A percentile compares a stretch with the other conserved stretches of the same genome.
These are phyloP conservation scores for Westerdykella ornata DNA, from an alignment of 2,329 filamentous ascomycete species.

Conservation along the genomic window DNA sequence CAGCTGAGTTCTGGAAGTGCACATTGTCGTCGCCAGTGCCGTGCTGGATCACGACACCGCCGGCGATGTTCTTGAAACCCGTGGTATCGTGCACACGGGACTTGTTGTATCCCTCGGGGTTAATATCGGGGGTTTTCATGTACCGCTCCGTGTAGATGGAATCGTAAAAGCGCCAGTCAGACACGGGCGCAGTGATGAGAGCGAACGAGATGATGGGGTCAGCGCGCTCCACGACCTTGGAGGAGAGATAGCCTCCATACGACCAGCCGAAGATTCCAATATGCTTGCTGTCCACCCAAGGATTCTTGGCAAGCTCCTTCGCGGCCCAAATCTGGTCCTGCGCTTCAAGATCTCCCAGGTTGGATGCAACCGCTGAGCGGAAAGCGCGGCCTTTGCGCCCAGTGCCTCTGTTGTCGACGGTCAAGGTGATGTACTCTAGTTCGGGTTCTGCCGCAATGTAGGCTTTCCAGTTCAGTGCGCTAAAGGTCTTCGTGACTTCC, in stretches of 20 bases:
- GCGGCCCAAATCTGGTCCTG: conserved; percentile 64
- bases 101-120: conserved; percentile 54
- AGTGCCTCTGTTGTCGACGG: conserved; percentile 62
- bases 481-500: conserved; percentile 53
- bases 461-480: conserved; percentile 51
- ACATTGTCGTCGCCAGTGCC: conserved; percentile 66
- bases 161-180: conserved; percentile 66
- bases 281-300: conserved; percentile 53
- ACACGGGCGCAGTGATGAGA: conserved; percentile 59
- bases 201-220: conserved; percentile 57
- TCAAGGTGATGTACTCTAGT: conserved; percentile 61
- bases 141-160: conserved; percentile 66
- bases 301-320: conserved; percentile 46
- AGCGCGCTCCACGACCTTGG: conserved; percentile 59
- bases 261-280: conserved; percentile 65
- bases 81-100: conserved; percentile 52
- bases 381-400: conserved; percentile 59
- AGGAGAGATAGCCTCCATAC: conserved; percentile 59
- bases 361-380: conserved; percentile 51
- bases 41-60: conserved; percentile 57
- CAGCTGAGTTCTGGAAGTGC: conserved; percentile 61
- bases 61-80: conserved; percentile 58
- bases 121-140: conserved; percentile 57
- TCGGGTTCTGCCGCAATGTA: conserved; percentile 63
- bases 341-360: conserved; percentile 58